A percentile compares a stretch with the other conserved stretches of the same genome.
phyloP scores from a whole-genome alignment of 2,329 filamentous ascomycete species.

The Aspergillus brasiliensis region DNA sequence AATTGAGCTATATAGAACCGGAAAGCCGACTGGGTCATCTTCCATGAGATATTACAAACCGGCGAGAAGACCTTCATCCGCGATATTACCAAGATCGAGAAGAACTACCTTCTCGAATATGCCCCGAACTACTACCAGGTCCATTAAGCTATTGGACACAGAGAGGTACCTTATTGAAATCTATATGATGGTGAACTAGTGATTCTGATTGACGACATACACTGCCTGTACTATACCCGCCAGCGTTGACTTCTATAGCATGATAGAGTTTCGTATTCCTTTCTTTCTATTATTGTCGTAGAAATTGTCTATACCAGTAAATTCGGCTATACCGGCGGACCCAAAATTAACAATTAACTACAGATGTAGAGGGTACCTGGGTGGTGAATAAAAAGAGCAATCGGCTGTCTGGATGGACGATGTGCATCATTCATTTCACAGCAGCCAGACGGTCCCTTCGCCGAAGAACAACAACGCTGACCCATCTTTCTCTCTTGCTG shows the following conservation, averaged over 20 bases:
- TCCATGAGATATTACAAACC: slow-evolving; percentile 90
- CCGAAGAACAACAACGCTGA: not conserved
- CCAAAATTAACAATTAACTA: too few species aligned
- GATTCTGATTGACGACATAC: not conserved
- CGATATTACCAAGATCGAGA: slow-evolving; percentile 91
- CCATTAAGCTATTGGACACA: slow-evolving; percentile 24
- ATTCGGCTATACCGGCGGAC: not conserved
- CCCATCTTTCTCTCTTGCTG: not conserved
- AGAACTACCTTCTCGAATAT: slow-evolving; percentile 87
- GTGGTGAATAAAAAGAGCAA: too few species aligned
- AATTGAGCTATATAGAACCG: slow-evolving; percentile 60
- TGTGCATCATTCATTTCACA: too few species aligned
- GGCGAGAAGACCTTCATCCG: slow-evolving; percentile 85
- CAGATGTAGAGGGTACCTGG: too few species aligned
- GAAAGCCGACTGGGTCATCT: slow-evolving; percentile 95
- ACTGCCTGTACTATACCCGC: not conserved
- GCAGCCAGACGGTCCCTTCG: too few species aligned
- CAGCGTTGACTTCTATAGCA: not conserved
- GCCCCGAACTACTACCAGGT: slow-evolving; percentile 79
- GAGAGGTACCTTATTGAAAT: not conserved
- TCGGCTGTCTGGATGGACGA: too few species aligned
- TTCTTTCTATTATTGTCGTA: not conserved
- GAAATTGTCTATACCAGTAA: not conserved
- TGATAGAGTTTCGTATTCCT: not conserved
- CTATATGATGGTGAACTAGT: not conserved